These are phyloP conservation scores for Macrolepiota albuminosa DNA, from an alignment of 768 basidiomycete species.

Conservation along the genomic window DNA sequence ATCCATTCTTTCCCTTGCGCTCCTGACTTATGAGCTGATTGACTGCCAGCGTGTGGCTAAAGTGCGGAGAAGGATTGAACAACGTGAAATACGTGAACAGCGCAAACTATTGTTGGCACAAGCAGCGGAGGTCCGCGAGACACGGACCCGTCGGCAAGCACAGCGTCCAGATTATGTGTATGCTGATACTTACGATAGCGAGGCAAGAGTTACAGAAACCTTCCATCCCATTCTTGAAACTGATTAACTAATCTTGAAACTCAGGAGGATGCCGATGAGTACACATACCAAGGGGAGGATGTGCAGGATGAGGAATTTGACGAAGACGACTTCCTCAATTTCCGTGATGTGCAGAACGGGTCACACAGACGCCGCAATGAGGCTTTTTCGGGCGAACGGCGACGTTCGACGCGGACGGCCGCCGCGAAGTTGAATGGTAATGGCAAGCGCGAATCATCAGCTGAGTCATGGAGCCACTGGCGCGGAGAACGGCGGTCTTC, in stretches of 20 bases:
- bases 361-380: constrained; percentile 31
- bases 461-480: constrained; percentile 58
- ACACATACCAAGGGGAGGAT: constrained; percentile 59
- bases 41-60: constrained; percentile 61
- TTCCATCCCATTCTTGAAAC: constrained; percentile 14
- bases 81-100: constrained; percentile 68
- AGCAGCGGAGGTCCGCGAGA: constrained; percentile 75
- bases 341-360: constrained; percentile 39
- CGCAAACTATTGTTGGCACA: constrained; percentile 61
- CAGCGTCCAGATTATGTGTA: constrained; percentile 81
- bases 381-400: constrained; percentile 27
- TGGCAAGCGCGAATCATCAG: constrained; percentile 47
- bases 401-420: constrained; percentile 52
- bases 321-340: constrained; percentile 46
- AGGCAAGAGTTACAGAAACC: constrained; percentile 39
- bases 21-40: constrained; percentile 6
- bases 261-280: constrained; percentile 62
- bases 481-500: constrained; percentile 71
- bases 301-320: constrained; percentile 62
- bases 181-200: constrained; percentile 58
- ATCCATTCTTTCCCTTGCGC: constrained; percentile 6
- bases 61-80: constrained; percentile 65
- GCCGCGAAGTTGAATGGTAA: constrained; percentile 41
- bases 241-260: constrained; percentile 28
- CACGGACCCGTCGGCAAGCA: constrained; percentile 70